Percentiles rank a stretch among this genome's conserved stretches.
Conservation (phyloP, 106 monocot species). For the Platanthera guangdongensis region DNA sequence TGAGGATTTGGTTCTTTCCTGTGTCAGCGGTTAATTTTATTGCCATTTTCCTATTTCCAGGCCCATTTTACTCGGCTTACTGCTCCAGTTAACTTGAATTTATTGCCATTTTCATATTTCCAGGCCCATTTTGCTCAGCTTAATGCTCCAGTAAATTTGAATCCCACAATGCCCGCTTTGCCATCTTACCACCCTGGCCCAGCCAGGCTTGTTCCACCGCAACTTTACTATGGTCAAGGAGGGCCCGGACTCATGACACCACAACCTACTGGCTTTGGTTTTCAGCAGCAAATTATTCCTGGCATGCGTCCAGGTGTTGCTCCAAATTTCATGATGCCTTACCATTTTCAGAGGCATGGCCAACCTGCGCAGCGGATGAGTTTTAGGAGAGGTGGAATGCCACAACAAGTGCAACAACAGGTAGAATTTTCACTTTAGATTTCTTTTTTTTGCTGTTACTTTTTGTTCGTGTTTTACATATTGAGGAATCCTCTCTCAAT, state of each 20-base stretch:
- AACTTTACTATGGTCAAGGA: conserved; percentile 39
- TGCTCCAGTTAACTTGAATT: conserved; percentile 12
- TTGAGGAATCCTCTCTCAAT: background rate
- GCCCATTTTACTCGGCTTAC: conserved; percentile 43
- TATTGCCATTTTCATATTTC: background rate
- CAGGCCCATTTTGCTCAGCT: conserved; percentile 48
- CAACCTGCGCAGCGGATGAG: conserved; percentile 16
- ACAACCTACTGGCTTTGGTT: conserved; percentile 31
- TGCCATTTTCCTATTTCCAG: conserved; percentile 5
- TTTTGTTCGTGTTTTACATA: background rate
- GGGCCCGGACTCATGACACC: conserved; percentile 22
- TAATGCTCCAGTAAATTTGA: conserved; percentile 16
- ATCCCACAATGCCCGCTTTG: conserved; percentile 20
- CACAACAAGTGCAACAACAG: conserved; percentile 23
- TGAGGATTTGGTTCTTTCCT: too few relatives aligned
- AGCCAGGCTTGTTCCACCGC: conserved; percentile 30
- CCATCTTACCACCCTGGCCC: conserved; percentile 28
- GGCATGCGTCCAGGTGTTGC: conserved; percentile 29
- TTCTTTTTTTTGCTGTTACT: background rate
- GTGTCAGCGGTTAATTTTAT: too few relatives aligned
- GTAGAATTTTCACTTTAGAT: background rate
- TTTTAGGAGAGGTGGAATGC: conserved; percentile 20
- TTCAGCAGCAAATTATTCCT: conserved; percentile 40
- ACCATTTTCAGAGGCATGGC: conserved; percentile 33
- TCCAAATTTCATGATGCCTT: conserved; percentile 44